A percentile compares a stretch with the other conserved stretches of the same genome.
Conservation (phyloP, 257 asterid genomes). For the Ballota nigra region DNA sequence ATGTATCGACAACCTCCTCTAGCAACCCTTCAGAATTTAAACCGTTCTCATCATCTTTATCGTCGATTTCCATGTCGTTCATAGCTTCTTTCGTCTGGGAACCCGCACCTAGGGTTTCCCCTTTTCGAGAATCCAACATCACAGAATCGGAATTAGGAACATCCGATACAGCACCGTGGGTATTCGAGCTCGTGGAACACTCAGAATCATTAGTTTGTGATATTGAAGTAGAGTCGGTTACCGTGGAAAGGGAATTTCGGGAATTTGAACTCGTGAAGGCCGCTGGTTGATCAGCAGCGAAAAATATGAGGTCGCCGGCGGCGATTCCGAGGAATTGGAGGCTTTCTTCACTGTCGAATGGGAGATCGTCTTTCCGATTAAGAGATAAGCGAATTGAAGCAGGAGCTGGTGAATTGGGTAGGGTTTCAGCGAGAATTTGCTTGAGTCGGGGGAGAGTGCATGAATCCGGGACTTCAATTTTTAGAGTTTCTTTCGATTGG, state of each 20-base stretch:
- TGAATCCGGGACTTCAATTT: constrained; percentile 44
- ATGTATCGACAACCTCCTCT: constrained; percentile 32
- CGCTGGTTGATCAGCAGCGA: constrained; percentile 31
- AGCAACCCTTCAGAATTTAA: constrained; percentile 13
- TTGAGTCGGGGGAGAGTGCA: constrained; percentile 53
- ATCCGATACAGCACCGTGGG: background rate
- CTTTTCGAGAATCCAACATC: constrained; percentile 6
- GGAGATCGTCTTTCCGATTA: constrained; percentile 68
- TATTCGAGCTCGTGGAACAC: constrained; percentile 18
- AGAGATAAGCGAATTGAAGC: constrained; percentile 69
- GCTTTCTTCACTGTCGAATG: constrained; percentile 39
- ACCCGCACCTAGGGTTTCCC: constrained; percentile 14
- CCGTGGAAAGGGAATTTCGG: background rate
- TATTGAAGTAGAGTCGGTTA: background rate
- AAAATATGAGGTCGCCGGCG: constrained; percentile 69
- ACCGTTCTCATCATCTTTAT: constrained; percentile 14
- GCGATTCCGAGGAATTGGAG: constrained; percentile 70
- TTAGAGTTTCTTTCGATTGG: constrained; percentile 62
- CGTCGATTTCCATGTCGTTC: constrained; percentile 39
- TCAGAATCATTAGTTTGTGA: background rate
- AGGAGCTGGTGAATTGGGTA: constrained; percentile 38
- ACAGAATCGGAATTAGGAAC: constrained; percentile 12
- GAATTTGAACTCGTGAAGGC: background rate
- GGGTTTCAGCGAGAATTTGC: constrained; percentile 35
- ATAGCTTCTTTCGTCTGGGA: constrained; percentile 23